These are phyloP conservation scores for Ramularia endophylla DNA, from an alignment of 2,329 filamentous ascomycete species.

Conservation along the genomic window DNA sequence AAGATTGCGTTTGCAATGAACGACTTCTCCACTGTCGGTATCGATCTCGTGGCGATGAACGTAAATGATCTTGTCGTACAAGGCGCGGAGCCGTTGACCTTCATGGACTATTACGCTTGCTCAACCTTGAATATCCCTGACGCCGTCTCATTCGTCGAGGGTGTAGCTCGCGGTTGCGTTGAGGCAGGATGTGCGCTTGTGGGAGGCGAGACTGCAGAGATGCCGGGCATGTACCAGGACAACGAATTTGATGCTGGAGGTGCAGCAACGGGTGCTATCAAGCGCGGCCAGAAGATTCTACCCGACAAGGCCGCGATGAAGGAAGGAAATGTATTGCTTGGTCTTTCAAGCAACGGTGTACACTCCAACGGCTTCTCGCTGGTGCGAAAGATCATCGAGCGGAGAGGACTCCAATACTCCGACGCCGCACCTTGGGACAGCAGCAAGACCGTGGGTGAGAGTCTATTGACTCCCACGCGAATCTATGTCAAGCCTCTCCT, in stretches of 20 bases:
- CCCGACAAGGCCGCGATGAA: slow-evolving; percentile 71
- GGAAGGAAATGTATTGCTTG: slow-evolving; percentile 77
- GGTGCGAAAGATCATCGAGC: slow-evolving; percentile 81
- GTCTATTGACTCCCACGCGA: slow-evolving; percentile 78
- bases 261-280: slow-evolving; percentile 79
- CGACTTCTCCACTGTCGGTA: slow-evolving; percentile 90
- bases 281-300: slow-evolving; percentile 58
- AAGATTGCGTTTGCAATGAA: slow-evolving; percentile 87
- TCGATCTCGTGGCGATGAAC: slow-evolving; percentile 98
- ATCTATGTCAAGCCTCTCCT: slow-evolving; percentile 79
- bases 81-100: slow-evolving; percentile 89
- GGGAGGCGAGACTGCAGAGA: slow-evolving; percentile 97
- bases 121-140: slow-evolving; percentile 73
- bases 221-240: slow-evolving; percentile 88
- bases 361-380: slow-evolving; percentile 98
- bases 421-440: slow-evolving; percentile 71
- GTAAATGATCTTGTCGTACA: slow-evolving; percentile 97
- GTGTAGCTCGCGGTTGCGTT: slow-evolving; percentile 81
- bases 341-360: slow-evolving; percentile 75
- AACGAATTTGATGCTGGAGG: slow-evolving; percentile 93
- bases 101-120: slow-evolving; percentile 97
- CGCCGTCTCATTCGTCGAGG: slow-evolving; percentile 81
- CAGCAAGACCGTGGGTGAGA: slow-evolving; percentile 60
- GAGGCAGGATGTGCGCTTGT: slow-evolving; percentile 83
- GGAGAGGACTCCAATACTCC: slow-evolving; percentile 64